Evolutionary conservation across 108 stramenopile genomes (phyloP).

Genomic region (Schizochytrium sp.): DNA sequence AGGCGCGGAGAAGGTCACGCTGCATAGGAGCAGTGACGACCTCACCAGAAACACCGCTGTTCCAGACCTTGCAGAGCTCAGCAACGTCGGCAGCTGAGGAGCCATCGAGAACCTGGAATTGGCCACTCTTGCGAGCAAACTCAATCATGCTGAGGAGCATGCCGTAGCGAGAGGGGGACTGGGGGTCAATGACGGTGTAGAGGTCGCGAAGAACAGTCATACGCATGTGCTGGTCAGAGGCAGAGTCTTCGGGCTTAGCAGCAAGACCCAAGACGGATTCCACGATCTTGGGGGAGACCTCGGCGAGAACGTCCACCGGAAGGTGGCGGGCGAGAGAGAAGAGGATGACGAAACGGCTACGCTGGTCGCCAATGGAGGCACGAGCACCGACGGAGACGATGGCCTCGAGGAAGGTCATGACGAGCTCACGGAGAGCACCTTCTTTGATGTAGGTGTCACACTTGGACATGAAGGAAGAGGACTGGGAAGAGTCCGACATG

Average conservation of each 20-base stretch:
- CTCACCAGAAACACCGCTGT: conserved; percentile 20
- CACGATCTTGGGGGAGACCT: conserved; percentile 27
- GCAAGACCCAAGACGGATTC: conserved; percentile 10
- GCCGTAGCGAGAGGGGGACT: conserved; percentile 46
- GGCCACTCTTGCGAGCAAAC: neutral
- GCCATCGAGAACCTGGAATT: conserved; percentile 36
- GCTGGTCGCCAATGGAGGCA: neutral
- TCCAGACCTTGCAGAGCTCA: conserved; percentile 62
- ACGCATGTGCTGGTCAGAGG: conserved; percentile 42
- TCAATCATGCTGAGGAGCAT: conserved; percentile 34
- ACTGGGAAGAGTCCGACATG: neutral
- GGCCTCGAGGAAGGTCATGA: conserved; percentile 25
- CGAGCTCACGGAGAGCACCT: conserved; percentile 6
- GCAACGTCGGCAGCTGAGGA: conserved; percentile 36
- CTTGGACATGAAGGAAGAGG: neutral
- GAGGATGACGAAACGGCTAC: conserved; percentile 27
- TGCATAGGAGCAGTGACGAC: neutral
- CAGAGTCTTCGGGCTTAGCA: neutral
- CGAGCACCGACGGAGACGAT: conserved; percentile 1
- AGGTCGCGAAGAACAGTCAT: conserved; percentile 54
- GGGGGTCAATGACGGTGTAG: conserved; percentile 46
- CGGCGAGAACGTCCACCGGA: conserved; percentile 23
- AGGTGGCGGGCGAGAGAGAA: conserved; percentile 52
- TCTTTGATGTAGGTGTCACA: conserved; percentile 61
- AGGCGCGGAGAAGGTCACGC: neutral